These are phyloP conservation scores for Tetradesmus lagerheimii DNA, from an alignment of 139 green algal species.

Conservation along the genomic window DNA sequence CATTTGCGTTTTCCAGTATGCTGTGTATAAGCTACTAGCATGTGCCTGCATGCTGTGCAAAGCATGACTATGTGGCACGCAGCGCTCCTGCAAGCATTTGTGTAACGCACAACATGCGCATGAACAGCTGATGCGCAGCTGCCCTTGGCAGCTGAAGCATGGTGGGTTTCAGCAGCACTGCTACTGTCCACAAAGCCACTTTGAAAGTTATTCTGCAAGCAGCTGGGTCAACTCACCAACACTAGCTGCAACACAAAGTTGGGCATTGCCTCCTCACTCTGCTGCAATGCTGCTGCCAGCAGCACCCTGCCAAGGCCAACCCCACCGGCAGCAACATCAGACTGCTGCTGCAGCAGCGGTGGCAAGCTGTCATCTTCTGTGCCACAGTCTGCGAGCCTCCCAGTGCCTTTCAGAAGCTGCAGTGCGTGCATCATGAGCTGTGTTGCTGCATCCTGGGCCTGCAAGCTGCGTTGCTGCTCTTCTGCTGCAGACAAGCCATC, in stretches of 20 bases:
- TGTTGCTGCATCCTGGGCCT: background rate
- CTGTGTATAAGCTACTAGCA: no score
- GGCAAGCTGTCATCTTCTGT: constrained; percentile 37
- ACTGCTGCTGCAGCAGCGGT: background rate
- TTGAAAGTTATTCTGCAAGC: no score
- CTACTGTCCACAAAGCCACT: no score
- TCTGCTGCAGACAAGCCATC: background rate
- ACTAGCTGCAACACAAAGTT: constrained; percentile 40
- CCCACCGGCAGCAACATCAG: background rate
- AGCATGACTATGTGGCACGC: background rate
- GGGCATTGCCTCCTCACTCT: constrained; percentile 13
- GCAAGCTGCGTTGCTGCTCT: background rate
- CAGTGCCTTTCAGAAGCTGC: background rate
- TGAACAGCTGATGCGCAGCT: background rate
- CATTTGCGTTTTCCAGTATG: no score
- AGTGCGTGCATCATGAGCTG: constrained; percentile 9
- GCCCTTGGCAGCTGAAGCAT: background rate
- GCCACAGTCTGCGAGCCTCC: constrained; percentile 4
- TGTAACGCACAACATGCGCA: background rate
- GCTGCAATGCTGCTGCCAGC: constrained; percentile 31
- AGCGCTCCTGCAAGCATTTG: background rate
- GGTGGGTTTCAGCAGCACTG: no score
- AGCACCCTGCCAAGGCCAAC: background rate
- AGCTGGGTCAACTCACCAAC: background rate
- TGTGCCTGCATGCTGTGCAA: background rate